Conservation (phyloP, 169 alveolate genomes). For the Plasmodium ovale region DNA sequence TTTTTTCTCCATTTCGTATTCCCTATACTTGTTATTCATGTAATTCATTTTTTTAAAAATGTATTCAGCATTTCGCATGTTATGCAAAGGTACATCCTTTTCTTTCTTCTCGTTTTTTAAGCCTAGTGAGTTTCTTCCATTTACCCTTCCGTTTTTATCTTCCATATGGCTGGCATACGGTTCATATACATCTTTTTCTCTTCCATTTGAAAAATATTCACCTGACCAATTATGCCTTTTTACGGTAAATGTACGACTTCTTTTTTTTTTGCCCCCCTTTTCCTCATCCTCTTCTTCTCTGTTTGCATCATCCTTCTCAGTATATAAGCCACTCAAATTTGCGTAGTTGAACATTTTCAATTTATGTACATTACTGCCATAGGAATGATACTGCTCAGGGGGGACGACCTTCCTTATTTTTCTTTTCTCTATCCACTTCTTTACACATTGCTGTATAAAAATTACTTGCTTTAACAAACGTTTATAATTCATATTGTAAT, state of each 20-base stretch:
- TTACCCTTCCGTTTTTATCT: too few species aligned
- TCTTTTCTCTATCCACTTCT: slow-evolving; percentile 44
- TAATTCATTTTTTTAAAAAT: slow-evolving; percentile 1
- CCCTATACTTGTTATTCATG: slow-evolving; percentile 6
- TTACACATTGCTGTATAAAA: slow-evolving; percentile 38
- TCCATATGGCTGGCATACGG: too few species aligned
- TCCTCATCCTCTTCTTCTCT: slow-evolving; percentile 3
- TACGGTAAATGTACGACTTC: not conserved
- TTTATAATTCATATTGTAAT: slow-evolving; percentile 12
- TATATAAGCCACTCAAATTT: too few species aligned
- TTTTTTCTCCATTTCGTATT: not conserved
- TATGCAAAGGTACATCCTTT: not conserved
- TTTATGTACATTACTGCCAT: too few species aligned
- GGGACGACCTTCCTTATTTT: not conserved
- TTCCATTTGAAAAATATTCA: not conserved
- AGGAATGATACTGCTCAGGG: too few species aligned
- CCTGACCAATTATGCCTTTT: not conserved
- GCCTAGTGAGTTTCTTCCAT: too few species aligned
- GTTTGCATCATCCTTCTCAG: not conserved
- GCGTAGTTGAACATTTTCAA: too few species aligned
- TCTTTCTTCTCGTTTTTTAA: not conserved
- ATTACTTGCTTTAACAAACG: slow-evolving; percentile 11
- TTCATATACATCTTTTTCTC: not conserved
- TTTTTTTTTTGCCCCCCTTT: not conserved
- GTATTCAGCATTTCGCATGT: slow-evolving; percentile 1